A percentile compares a stretch with the other conserved stretches of the same genome.
phyloP scores from a whole-genome alignment of 1,284 basidiomycete species.

The Cerrena zonata region DNA sequence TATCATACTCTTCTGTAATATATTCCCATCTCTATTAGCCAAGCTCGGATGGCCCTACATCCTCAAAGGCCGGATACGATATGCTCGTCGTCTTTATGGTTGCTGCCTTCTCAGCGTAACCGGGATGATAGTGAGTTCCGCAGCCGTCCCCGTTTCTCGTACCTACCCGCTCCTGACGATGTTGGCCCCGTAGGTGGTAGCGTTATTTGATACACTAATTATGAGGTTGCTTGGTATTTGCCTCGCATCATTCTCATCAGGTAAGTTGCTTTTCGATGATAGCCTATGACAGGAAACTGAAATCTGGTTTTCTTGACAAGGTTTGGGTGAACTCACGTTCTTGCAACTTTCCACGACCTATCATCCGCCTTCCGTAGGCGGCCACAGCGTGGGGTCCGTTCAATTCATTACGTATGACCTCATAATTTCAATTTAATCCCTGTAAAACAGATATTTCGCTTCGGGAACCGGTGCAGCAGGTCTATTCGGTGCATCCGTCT shows the following conservation, averaged over 20 bases:
- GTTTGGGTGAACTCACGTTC: constrained; percentile 91
- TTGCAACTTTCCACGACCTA: constrained; percentile 88
- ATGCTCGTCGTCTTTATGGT: constrained; percentile 65
- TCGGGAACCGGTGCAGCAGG: constrained; percentile 94
- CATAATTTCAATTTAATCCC: constrained; percentile 4
- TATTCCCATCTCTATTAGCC: constrained; percentile 73
- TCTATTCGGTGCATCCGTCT: constrained; percentile 84
- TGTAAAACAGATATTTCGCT: constrained; percentile 81
- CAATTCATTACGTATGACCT: not conserved
- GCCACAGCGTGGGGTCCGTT: constrained; percentile 63
- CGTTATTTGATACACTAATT: constrained; percentile 62
- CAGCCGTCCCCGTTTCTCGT: not conserved
- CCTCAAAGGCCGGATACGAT: constrained; percentile 76
- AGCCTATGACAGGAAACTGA: not conserved
- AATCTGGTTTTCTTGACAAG: constrained; percentile 31
- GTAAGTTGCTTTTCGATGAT: constrained; percentile 36
- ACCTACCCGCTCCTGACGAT: not conserved
- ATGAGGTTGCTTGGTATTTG: constrained; percentile 82
- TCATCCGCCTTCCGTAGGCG: constrained; percentile 61
- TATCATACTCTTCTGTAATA: constrained; percentile 90
- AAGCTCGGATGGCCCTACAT: constrained; percentile 94
- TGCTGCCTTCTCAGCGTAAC: constrained; percentile 71
- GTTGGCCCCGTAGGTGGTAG: constrained; percentile 84
- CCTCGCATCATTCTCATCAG: constrained; percentile 82
- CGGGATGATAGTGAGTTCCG: constrained; percentile 76